A percentile compares a stretch with the other conserved stretches of the same genome.
Evolutionary conservation across 257 asterid genomes (phyloP).

Genomic region (Vinca minor): DNA sequence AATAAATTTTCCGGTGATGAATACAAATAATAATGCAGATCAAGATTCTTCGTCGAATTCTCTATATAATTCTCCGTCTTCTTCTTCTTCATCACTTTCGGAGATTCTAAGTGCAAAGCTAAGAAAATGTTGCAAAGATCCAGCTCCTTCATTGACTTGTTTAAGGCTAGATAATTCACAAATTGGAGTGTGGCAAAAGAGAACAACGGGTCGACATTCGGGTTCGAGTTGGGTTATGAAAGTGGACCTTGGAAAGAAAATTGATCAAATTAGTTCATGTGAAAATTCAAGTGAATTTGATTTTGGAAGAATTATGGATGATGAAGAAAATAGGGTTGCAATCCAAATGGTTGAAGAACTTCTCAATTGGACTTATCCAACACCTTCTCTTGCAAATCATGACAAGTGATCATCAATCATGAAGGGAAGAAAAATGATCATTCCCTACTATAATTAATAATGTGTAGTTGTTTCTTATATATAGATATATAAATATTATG

Average conservation of each 20-base stretch:
- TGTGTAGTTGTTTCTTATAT: too few relatives aligned
- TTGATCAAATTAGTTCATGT: slow-evolving; percentile 8
- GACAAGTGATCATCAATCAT: too few relatives aligned
- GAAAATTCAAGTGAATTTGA: too few relatives aligned
- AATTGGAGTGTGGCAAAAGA: slow-evolving; percentile 68
- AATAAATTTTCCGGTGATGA: slow-evolving; percentile 18
- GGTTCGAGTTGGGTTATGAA: slow-evolving; percentile 60
- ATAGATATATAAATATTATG: too few relatives aligned
- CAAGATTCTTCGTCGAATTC: too few relatives aligned
- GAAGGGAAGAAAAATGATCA: too few relatives aligned
- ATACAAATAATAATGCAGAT: too few relatives aligned
- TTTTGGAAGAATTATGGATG: slow-evolving; percentile 40
- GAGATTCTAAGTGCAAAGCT: slow-evolving; percentile 34
- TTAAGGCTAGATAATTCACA: slow-evolving; percentile 61
- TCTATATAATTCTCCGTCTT: too few relatives aligned
- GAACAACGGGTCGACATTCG: slow-evolving; percentile 44
- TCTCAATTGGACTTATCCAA: slow-evolving; percentile 45
- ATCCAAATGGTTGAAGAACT: slow-evolving; percentile 83
- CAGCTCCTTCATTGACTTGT: slow-evolving; percentile 63
- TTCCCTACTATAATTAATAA: not conserved
- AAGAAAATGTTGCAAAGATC: slow-evolving; percentile 58
- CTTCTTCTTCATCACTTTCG: not conserved
- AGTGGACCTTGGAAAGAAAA: slow-evolving; percentile 40
- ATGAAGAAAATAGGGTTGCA: slow-evolving; percentile 62
- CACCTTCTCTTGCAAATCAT: too few relatives aligned